Base-by-base conservation (phyloP, 2,329 filamentous ascomycete genomes). In the Sporothrix humicola region DNA sequence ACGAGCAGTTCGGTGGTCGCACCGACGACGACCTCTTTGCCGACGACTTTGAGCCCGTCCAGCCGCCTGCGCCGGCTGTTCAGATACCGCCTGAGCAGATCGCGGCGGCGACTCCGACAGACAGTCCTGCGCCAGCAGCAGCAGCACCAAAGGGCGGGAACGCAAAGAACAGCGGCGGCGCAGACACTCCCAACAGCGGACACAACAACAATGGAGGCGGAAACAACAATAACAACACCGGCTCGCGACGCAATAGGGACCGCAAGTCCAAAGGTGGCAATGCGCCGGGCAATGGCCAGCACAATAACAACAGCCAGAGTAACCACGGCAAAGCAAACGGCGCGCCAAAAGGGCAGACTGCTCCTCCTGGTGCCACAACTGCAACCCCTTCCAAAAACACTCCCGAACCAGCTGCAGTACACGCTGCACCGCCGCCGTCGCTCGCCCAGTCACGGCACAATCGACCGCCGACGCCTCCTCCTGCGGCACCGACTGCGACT, bases 21-120 rank as follows among this genome's bases (percentile, higher is more conserved):
- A 90, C 88, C 63, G 88, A 90, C 78, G 88, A 90, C 77, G 88
- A 89, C 78, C 84, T 90, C 74, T 90, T 90, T 78, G 86, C 86
- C 74, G 88, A 90, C 76, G 88, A 90, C 77, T 89, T 90, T 74
- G 88, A 90, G 79, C 87, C 87, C 8, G 84, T 89, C 69, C 73
- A 72, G 46, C 80, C 76, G n/a, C 48, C 70, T 20, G 72, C n/a
- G 44, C 63, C 44, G 31, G 17, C 70, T 5, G 59, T 58, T 17
- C 44, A 61, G 56, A 44, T 26, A 1, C 58, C 70, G 26, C 63
- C 44, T 15, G n/a, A 56, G 44, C 58, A 37, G 1, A 31, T 48
- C n/a, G n/a, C 44, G 15, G 69, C n/a, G 13, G 17, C 68, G 26
- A 12, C 63, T 12, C 1, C 7, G 3, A 20, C 44, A 17, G 48